Base-by-base conservation (phyloP, 1,139 yeast genomes). In the Kurtzmaniella quercitrusa region DNA sequence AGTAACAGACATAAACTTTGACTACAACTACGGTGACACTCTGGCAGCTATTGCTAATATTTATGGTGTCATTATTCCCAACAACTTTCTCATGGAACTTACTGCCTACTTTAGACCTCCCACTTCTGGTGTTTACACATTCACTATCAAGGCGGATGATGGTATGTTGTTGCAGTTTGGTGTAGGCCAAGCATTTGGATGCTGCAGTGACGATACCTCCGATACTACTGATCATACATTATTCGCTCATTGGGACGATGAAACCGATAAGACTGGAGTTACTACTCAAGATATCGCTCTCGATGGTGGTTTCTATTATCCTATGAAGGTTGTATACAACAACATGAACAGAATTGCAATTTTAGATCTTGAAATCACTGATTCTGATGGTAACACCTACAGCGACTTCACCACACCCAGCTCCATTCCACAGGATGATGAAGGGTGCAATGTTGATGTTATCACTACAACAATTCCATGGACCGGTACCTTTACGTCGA, bases 111-210 rank as follows among this genome's bases (percentile, higher is more conserved):
- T 30, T 30, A 12, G n/a, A n/a, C n/a, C 33, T 7, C 33, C 33
- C 5, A 7, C 8, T 14, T 8, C 33, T 12, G 33, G 33, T 30
- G 33, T 7, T 7, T 30, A 30, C 12, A n/a, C 8, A 7, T n/a
- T 30, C 12, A 30, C 33, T 30, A 7, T 30, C 33, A n/a, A n/a
- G 6, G 16, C 16, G 5, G 64, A 61, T 48, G 61, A 60, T 47
- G 47, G 53, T 16, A 56, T 50, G 3, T 48, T 51, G 50, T 44
- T 59, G 2, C 49, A 50, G 40, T 38, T 59, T 38, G 63, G 61
- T 33, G 45, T 45, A 17, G 52, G 46, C 3, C 50, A 48, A 38
- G 63, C 59, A 3, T 55, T 59, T 28, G 52, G 45, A 18, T 61
- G 66, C 47, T 61, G 66, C 49, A n/a, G n/a, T 12, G 30, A 7